Percentiles rank a stretch among this genome's conserved stretches.
Conservation (phyloP, 1,284 basidiomycete species). For the Porogramme epimiltina region DNA sequence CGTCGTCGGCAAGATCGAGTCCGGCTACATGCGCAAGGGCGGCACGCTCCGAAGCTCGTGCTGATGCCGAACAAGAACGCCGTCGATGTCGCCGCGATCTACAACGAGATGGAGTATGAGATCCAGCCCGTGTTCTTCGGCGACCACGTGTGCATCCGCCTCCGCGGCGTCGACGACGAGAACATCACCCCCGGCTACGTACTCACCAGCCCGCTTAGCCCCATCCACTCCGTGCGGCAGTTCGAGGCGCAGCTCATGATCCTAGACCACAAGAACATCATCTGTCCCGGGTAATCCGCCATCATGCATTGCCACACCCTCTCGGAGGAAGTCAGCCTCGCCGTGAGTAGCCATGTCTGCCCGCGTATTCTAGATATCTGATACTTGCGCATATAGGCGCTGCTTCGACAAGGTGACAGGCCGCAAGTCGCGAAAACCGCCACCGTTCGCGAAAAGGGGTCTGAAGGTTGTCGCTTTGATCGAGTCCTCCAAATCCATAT, state of each 20-base stretch:
- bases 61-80: conserved; percentile 89
- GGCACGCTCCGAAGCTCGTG: conserved; percentile 74
- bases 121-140: conserved; percentile 79
- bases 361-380: neutral
- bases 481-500: conserved; percentile 78
- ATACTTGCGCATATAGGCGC: conserved; percentile 49
- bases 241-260: conserved; percentile 97
- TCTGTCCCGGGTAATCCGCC: conserved; percentile 90
- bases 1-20: conserved; percentile 94
- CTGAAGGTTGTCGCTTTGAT: conserved; percentile 89
- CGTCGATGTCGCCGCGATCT: conserved; percentile 86
- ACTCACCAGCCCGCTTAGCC: conserved; percentile 74
- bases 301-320: conserved; percentile 94
- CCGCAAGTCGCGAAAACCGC: conserved; percentile 89
- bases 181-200: conserved; percentile 93
- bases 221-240: conserved; percentile 84
- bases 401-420: conserved; percentile 94
- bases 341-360: too few relatives aligned
- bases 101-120: conserved; percentile 92
- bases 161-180: conserved; percentile 91
- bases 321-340: conserved; percentile 87
- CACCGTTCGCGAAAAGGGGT: conserved; percentile 93
- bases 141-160: conserved; percentile 89
- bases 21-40: conserved; percentile 86
- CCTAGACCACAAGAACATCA: conserved; percentile 94